phyloP scores from a whole-genome alignment of 2,329 filamentous ascomycete species.

The Bipolaris zeicola region DNA sequence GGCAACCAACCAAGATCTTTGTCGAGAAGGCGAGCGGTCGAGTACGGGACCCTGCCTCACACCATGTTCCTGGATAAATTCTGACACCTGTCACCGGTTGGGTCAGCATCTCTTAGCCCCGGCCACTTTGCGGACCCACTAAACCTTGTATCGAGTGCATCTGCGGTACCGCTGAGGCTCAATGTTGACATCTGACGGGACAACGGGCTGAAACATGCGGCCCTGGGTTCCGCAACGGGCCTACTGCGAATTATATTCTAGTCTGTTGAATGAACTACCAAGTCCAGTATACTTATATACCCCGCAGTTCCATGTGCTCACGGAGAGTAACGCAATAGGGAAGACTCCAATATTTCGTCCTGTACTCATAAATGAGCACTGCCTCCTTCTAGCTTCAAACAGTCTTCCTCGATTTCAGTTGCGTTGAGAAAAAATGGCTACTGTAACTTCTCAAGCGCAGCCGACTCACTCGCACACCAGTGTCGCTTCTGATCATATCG shows the following conservation, averaged over 20 bases:
- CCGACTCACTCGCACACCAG: constrained; percentile 3
- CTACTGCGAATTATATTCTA: background rate
- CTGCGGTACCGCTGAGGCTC: background rate
- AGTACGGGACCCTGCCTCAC: constrained; percentile 4
- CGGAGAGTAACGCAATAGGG: background rate
- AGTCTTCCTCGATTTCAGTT: background rate
- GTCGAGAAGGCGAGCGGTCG: background rate
- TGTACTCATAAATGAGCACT: background rate
- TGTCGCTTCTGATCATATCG: constrained; percentile 23
- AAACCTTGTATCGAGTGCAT: constrained; percentile 2
- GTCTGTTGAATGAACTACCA: background rate
- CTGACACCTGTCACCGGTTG: background rate
- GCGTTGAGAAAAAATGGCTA: constrained; percentile 2
- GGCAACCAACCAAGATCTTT: constrained; percentile 1
- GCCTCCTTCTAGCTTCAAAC: background rate
- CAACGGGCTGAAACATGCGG: background rate
- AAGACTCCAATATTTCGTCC: background rate
- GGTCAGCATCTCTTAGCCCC: background rate
- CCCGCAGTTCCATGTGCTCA: background rate
- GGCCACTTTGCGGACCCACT: constrained; percentile 1
- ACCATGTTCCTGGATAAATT: background rate
- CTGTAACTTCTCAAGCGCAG: constrained; percentile 1
- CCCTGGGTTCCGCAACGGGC: background rate
- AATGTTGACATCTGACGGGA: background rate
- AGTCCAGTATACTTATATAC: background rate